These are phyloP conservation scores for Jamesozyma hellenica DNA, from an alignment of 805 yeast genomes.

Conservation along the genomic window DNA sequence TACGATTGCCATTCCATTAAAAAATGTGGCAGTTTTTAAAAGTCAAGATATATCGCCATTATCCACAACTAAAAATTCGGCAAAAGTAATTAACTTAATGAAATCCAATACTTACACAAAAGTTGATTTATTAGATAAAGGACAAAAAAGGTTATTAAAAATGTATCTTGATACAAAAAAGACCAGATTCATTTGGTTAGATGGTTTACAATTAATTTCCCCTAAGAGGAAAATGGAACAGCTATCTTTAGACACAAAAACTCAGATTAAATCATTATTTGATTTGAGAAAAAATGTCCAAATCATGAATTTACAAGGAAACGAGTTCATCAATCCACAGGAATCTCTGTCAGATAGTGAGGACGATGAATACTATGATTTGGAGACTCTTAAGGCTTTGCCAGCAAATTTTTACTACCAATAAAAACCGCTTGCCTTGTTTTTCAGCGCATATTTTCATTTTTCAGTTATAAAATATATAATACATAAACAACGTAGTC, in stretches of 20 bases:
- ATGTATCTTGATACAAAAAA: conserved; percentile 65
- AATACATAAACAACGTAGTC: too few relatives aligned
- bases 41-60: conserved; percentile 37
- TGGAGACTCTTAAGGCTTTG: conserved; percentile 27
- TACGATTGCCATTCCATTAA: conserved; percentile 39
- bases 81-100: conserved; percentile 43
- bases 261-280: conserved; percentile 36
- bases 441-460: too few relatives aligned
- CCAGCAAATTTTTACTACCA: conserved; percentile 21
- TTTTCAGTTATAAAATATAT: too few relatives aligned
- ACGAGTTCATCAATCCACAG: conserved; percentile 8
- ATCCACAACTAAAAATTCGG: conserved; percentile 8
- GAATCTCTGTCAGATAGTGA: conserved; percentile 4
- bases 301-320: conserved; percentile 33
- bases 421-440: too few relatives aligned
- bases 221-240: conserved; percentile 18
- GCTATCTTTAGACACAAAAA: conserved; percentile 36
- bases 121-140: conserved; percentile 40
- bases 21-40: conserved; percentile 41
- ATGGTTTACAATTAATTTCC: conserved; percentile 53
- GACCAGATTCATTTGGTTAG: conserved; percentile 63
- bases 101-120: conserved; percentile 50
- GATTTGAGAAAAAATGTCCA: conserved; percentile 42
- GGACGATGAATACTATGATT: conserved; percentile 11
- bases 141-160: conserved; percentile 36